Conservation (phyloP, 2,329 filamentous ascomycete genomes). For the Penicillium sp. region DNA sequence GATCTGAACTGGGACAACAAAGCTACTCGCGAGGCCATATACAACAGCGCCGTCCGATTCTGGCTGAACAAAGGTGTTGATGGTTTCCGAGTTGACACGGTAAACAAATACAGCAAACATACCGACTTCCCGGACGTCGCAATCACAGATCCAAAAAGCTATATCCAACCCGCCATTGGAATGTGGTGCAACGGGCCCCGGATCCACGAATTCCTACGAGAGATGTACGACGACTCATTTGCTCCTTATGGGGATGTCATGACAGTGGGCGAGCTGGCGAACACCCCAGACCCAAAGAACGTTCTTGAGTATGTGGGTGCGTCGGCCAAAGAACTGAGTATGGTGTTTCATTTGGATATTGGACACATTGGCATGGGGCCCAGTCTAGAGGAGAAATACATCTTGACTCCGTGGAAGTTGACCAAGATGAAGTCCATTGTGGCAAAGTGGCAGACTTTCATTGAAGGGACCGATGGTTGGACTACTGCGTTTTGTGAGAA, state of each 20-base stretch:
- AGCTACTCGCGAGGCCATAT: constrained; percentile 65
- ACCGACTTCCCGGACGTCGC: constrained; percentile 59
- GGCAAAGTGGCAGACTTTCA: constrained; percentile 55
- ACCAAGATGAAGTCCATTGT: constrained; percentile 54
- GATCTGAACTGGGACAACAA: constrained; percentile 78
- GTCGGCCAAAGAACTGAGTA: constrained; percentile 62
- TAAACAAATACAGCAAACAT: constrained; percentile 62
- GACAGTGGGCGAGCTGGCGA: constrained; percentile 70
- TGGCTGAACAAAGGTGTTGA: constrained; percentile 72
- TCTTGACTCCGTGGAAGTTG: constrained; percentile 47
- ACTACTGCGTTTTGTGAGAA: constrained; percentile 65
- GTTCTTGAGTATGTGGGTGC: constrained; percentile 64
- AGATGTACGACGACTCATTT: constrained; percentile 65
- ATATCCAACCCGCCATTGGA: constrained; percentile 55
- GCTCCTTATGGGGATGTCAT: constrained; percentile 60
- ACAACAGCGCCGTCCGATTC: constrained; percentile 68
- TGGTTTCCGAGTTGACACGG: constrained; percentile 69
- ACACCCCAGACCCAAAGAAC: constrained; percentile 60
- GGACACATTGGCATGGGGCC: constrained; percentile 55
- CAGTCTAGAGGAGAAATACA: constrained; percentile 49
- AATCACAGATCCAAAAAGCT: constrained; percentile 50
- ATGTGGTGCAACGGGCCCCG: constrained; percentile 68
- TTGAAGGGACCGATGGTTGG: constrained; percentile 53
- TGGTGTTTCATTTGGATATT: constrained; percentile 62
- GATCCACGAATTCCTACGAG: constrained; percentile 69